Percentiles rank a stretch among this genome's conserved stretches.
These are phyloP conservation scores for Xylaria sp. DNA, from an alignment of 2,329 filamentous ascomycete species.

Conservation along the genomic window DNA sequence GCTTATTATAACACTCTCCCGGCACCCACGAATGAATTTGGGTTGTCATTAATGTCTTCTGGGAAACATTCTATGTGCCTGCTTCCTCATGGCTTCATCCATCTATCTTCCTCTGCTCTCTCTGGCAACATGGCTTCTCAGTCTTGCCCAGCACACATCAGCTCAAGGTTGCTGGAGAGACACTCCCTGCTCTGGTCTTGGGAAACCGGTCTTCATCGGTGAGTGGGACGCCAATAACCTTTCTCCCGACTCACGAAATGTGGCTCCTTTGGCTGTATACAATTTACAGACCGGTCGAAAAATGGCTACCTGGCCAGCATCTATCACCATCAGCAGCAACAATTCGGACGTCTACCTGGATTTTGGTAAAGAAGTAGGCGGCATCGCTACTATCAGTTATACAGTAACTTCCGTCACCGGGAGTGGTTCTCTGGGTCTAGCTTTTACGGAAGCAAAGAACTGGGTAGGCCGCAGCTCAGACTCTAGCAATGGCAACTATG, in stretches of 20 bases:
- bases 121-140: constrained; percentile 21
- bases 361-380: constrained; percentile 47
- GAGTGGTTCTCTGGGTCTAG: constrained; percentile 51
- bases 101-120: constrained; percentile 10
- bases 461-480: constrained; percentile 56
- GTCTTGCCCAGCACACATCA: constrained; percentile 13
- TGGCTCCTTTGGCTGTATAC: constrained; percentile 58
- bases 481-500: constrained; percentile 52
- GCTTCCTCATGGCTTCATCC: constrained; percentile 32
- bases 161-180: constrained; percentile 63
- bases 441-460: constrained; percentile 56
- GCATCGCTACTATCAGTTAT: constrained; percentile 44
- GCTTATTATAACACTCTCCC: not conserved
- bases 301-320: constrained; percentile 30
- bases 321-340: constrained; percentile 32
- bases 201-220: constrained; percentile 62
- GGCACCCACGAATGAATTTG: not conserved
- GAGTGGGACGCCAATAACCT: constrained; percentile 68
- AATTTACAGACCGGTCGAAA: constrained; percentile 32
- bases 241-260: constrained; percentile 61
- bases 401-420: constrained; percentile 40
- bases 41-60: not conserved
- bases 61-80: not conserved
- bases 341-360: constrained; percentile 41
- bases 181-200: constrained; percentile 62